Percentiles rank a stretch among this genome's conserved stretches.
phyloP scores from a whole-genome alignment of 768 basidiomycete genomes.

The Hygrocybe punicea region DNA sequence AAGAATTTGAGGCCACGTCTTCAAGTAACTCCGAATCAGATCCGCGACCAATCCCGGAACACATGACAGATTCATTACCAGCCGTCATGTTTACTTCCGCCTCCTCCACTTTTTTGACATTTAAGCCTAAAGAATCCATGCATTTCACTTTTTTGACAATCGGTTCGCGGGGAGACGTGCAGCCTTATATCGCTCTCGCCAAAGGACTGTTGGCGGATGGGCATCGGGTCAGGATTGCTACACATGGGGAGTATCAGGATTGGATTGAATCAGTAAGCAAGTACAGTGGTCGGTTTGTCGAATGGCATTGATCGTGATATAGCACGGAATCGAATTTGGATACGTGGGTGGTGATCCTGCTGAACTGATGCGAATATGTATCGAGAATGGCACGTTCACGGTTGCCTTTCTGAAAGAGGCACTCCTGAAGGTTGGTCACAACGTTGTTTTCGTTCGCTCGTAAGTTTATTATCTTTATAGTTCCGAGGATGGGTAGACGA shows the following conservation, averaged over 20 bases:
- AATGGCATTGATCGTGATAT: constrained; percentile 1
- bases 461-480: constrained; percentile 36
- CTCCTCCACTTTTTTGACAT: constrained; percentile 95
- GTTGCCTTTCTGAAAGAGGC: constrained; percentile 92
- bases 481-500: constrained; percentile 99
- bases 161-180: constrained; percentile 94
- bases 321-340: constrained; percentile 96
- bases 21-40: constrained; percentile 39
- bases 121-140: constrained; percentile 82
- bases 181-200: constrained; percentile 94
- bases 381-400: constrained; percentile 97
- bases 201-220: constrained; percentile 90
- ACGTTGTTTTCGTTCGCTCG: background rate
- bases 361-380: constrained; percentile 95
- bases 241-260: constrained; percentile 89
- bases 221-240: constrained; percentile 86
- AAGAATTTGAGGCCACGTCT: constrained; percentile 69
- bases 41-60: constrained; percentile 48
- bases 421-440: constrained; percentile 64
- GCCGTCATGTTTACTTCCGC: constrained; percentile 96
- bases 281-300: background rate
- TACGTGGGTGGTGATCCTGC: constrained; percentile 96
- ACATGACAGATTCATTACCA: constrained; percentile 66
- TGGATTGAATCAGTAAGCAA: constrained; percentile 89
- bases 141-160: constrained; percentile 95